Base-by-base conservation (phyloP, 208 protist species). In the Crithidia fasciculata region DNA sequence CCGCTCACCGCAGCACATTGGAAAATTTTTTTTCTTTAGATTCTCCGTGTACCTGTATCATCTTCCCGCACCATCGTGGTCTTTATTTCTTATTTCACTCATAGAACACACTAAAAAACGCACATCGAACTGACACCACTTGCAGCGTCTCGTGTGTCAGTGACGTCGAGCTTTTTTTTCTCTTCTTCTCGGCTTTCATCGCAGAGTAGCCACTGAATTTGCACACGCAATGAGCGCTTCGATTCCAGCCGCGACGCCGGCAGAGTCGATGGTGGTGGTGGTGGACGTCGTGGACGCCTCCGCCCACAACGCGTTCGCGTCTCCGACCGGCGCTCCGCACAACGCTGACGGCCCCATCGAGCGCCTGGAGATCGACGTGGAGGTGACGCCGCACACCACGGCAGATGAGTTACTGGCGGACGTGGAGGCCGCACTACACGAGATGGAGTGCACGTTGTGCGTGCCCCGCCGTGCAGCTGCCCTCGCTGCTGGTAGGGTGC, bases 391-490 rank as follows among this genome's bases (percentile, higher is more conserved):
- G 3, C 3, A 49, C 54, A 77, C 74, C 19, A 78, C 61, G 10
- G 70, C 39, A 6, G 57, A 67, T 3, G 45, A 12, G 39, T 18
- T 67, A 5, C 52, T 80, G 4, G 19, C 60, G 5, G 54, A 71
- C 8, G 58, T 69, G 12, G 72, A 80, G 39, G 53, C 55, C 10
- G 70, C 64, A 8, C 56, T 84, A 5, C 72, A 72, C 12, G 58
- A 76, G 19, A 81, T 83, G 70, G 36, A 71, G 43, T 65, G 63
- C 8, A 0, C 10, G 8, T 73, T 78, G 53, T 72, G 69, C 15
- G 39, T 69, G 3, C 57, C 71, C 0, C 72, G 72, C 10, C 4
- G 61, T 10, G 39, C 41, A 2, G 60, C 69, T 4, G 72, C 39
- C 7, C 65, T 77, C 36, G 72, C 71, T 16, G 54, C 53, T 5